These are phyloP conservation scores for Penicillium simplicissimum DNA, from an alignment of 495 filamentous ascomycete species.

Conservation along the genomic window DNA sequence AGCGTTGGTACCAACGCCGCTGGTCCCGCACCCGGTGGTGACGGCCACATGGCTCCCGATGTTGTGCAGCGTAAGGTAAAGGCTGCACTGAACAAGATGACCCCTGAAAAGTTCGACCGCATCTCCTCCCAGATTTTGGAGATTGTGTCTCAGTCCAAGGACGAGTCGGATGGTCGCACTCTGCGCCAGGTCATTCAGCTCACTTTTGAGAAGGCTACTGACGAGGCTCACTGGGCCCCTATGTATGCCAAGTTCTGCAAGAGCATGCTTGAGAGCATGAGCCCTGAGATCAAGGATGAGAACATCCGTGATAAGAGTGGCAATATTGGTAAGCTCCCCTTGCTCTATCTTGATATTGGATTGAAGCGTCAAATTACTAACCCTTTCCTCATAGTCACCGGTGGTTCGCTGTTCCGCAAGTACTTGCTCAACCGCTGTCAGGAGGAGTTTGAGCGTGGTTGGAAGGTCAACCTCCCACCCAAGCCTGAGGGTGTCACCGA, in stretches of 20 bases:
- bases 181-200: conserved; percentile 97
- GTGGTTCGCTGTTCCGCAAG: conserved; percentile 94
- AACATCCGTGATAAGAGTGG: conserved; percentile 83
- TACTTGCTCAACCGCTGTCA: conserved; percentile 98
- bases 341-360: background rate
- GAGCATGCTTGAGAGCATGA: conserved; percentile 95
- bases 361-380: background rate
- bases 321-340: conserved; percentile 49
- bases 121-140: conserved; percentile 90
- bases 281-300: conserved; percentile 91
- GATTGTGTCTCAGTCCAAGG: conserved; percentile 92
- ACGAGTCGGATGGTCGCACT: conserved; percentile 91
- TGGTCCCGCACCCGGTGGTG: conserved; percentile 55
- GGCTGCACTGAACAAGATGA: conserved; percentile 99
- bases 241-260: conserved; percentile 99
- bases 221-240: conserved; percentile 97
- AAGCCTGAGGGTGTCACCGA: conserved; percentile 74
- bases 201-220: conserved; percentile 97
- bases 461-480: conserved; percentile 85
- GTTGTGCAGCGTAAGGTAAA: conserved; percentile 99
- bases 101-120: conserved; percentile 96
- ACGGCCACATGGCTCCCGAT: conserved; percentile 75
- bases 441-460: conserved; percentile 97
- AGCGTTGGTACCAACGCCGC: conserved; percentile 57
- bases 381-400: conserved; percentile 56